phyloP scores from a whole-genome alignment of 1,284 basidiomycete species.

The Tausonia pullulans region DNA sequence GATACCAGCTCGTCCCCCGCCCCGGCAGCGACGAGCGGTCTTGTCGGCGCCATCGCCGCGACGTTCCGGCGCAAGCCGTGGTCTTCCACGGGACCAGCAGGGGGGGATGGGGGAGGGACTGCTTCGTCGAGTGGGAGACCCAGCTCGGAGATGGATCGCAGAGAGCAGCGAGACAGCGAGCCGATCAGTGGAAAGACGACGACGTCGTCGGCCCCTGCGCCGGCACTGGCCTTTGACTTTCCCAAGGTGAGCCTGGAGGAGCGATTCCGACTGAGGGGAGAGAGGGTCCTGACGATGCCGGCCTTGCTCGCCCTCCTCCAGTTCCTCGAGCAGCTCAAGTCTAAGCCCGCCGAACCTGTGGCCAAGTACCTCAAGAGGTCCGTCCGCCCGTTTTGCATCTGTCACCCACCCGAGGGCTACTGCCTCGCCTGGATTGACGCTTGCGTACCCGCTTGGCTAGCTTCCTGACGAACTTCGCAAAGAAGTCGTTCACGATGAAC shows the following conservation, averaged over 20 bases:
- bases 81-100: neutral
- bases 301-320: neutral
- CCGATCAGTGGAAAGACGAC: neutral
- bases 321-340: constrained; percentile 84
- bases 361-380: constrained; percentile 84
- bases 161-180: neutral
- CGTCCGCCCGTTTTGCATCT: constrained; percentile 18
- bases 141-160: neutral
- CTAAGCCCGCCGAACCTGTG: constrained; percentile 70
- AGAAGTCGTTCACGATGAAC: constrained; percentile 72
- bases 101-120: neutral
- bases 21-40: neutral
- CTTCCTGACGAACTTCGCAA: constrained; percentile 81
- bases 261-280: too few species aligned
- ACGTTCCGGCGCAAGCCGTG: neutral
- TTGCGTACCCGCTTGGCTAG: constrained; percentile 34
- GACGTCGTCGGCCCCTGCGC: too few species aligned
- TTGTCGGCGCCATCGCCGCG: neutral
- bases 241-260: constrained; percentile 20
- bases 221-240: constrained; percentile 32
- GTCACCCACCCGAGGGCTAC: neutral
- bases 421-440: too few species aligned
- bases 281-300: neutral
- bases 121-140: neutral
- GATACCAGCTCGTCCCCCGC: too few species aligned